phyloP scores from a whole-genome alignment of 345 rosid species.

The Eucalyptus caleyi region DNA sequence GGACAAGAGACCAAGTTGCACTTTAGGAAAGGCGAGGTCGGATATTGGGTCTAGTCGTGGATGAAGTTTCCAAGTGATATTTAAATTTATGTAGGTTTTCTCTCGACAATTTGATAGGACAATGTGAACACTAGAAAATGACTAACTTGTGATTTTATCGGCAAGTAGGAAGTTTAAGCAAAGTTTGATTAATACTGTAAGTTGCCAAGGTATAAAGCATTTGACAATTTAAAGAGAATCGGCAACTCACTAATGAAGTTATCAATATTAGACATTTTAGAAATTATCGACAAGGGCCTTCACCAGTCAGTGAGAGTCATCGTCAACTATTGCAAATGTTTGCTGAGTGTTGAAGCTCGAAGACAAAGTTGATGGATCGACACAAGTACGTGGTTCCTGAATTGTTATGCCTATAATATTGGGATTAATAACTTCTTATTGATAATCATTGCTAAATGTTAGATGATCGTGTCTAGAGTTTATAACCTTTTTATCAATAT shows the following conservation, averaged over 20 bases:
- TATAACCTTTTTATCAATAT: background rate
- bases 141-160: no score
- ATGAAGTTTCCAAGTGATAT: background rate
- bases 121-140: background rate
- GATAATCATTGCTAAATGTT: background rate
- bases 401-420: background rate
- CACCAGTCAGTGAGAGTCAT: no score
- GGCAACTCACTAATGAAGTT: no score
- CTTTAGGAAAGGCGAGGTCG: background rate
- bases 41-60: background rate
- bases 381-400: background rate
- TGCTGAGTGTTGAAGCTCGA: background rate
- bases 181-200: no score
- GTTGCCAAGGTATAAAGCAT: no score
- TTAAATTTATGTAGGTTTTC: background rate
- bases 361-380: background rate
- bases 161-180: no score
- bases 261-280: no score
- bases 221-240: no score
- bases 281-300: no score
- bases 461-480: background rate
- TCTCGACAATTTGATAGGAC: background rate
- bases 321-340: background rate
- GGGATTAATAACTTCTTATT: background rate
- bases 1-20: slow-evolving; percentile 3